Evolutionary conservation across 495 filamentous ascomycete genomes (phyloP), one percentile per base, ranked within the genome.

Genomic region (Neohortaea acidophila): DNA sequence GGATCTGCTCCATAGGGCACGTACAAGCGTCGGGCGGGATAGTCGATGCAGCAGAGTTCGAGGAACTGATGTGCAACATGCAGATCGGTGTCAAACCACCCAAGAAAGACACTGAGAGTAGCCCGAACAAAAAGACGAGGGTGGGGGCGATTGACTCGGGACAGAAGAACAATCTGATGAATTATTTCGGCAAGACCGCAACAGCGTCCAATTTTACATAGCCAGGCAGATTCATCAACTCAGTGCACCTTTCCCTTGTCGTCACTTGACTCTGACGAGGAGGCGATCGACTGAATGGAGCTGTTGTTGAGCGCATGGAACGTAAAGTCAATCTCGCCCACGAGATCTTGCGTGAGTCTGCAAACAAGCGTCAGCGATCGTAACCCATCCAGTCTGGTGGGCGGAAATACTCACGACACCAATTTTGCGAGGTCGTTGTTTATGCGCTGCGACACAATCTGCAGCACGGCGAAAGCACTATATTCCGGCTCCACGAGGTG

Each of bases 301-400:
- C 17, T 25, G 2, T 36, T 27, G 12, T 37, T 41, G 23, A 37
- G 15, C 1, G 40, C 29, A 44, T 73, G 69, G 49, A 83, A 84
- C n/a, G 77, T 73, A 47, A 91, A 89, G 52, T 87, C 83, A 8
- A 86, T 66, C 38, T 84, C 81, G 2, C 83, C 83, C 8, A 87
- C 82, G 12, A 91, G 55, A n/a, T 63, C 64, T 46, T 68, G 85
- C 76, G 38, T 47, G 48, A 5, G 44, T 51, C 29, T 36, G 22
- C 30, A 13, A n/a, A 12, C 13, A 9, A 3, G n/a, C n/a, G n/a
- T n/a, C n/a, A n/a, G n/a, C n/a, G n/a, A n/a, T n/a, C n/a, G n/a
- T n/a, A n/a, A n/a, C n/a, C n/a, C n/a, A n/a, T n/a, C n/a, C n/a
- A n/a, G n/a, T n/a, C 3, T 11, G 9, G 13, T 27, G n/a, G 9